Conservation (phyloP, 2,329 filamentous ascomycete species). For the Ilyonectria robusta region DNA sequence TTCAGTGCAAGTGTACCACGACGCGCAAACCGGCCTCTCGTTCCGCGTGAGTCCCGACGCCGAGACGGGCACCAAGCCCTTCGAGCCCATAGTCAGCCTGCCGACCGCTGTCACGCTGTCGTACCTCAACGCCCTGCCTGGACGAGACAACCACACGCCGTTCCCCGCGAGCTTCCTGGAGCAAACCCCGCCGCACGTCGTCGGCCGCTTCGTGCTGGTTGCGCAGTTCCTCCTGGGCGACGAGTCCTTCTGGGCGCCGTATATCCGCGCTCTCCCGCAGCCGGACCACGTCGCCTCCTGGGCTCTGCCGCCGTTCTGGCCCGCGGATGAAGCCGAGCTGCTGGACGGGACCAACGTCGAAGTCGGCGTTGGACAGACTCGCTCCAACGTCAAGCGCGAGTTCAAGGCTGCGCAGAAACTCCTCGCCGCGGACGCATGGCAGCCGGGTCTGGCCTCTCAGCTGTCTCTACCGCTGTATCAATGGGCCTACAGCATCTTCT, state of each 20-base stretch:
- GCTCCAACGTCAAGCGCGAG: conserved; percentile 61
- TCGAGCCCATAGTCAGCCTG: conserved; percentile 65
- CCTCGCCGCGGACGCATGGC: conserved; percentile 47
- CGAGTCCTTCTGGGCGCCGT: conserved; percentile 77
- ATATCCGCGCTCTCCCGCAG: conserved; percentile 76
- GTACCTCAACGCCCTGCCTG: conserved; percentile 67
- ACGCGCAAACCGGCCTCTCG: conserved; percentile 66
- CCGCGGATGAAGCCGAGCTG: conserved; percentile 69
- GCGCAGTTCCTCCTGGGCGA: conserved; percentile 73
- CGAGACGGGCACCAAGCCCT: conserved; percentile 47
- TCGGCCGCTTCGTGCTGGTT: conserved; percentile 78
- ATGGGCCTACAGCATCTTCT: conserved; percentile 77
- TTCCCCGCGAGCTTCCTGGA: conserved; percentile 68
- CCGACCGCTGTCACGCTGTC: conserved; percentile 70
- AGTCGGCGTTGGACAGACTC: conserved; percentile 65
- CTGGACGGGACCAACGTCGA: conserved; percentile 69
- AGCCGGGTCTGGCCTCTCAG: conserved; percentile 48
- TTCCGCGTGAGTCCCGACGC: conserved; percentile 63
- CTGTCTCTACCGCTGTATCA: conserved; percentile 69
- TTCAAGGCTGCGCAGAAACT: conserved; percentile 59
- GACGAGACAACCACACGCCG: conserved; percentile 27
- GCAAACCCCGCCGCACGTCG: conserved; percentile 68
- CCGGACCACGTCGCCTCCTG: conserved; percentile 66
- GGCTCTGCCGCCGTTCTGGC: conserved; percentile 75
- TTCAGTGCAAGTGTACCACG: conserved; percentile 66